Evolutionary conservation across 768 basidiomycete genomes (phyloP), one percentile per base, ranked within the genome.

Genomic region (Ephemerocybe angulata): DNA sequence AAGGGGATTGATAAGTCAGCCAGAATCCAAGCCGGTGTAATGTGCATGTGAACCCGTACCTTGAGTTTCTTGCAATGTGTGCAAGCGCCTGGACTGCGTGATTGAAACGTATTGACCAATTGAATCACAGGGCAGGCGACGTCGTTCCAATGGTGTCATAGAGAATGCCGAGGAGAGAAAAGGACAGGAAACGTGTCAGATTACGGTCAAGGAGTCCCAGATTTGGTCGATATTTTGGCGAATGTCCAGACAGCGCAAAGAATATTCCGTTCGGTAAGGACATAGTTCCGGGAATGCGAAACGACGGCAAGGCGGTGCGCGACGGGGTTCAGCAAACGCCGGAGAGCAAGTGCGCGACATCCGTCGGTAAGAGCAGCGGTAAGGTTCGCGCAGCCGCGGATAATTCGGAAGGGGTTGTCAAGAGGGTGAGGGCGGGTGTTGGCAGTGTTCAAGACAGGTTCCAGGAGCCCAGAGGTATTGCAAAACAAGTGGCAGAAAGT

Each of bases 1-100:
- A 40, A 50, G 2, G n/a, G 28, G 19, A 33, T 3, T n/a, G 19
- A 43, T 51, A 42, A 50, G 41, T 51, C 30, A 51, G 48, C 22
- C 44, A 17, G 25, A 3, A 30, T 54, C 33, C 24, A 30, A 30
- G n/a, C 38, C 38, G 38, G 38, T 17, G 38, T 13, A 41, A 41
- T 10, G 38, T 41, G 10, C 8, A 17, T 41, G 21, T 51, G 59
- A 58, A 30, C 54, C 72, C 83, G 55, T 70, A 87, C 88, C 86
- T 93, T 93, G 63, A 92, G 83, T 65, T 85, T 87, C 70, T 91
- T 93, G 80, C 90, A 93, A 64, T 92, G 84, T 3, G 81, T 87
- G 69, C 90, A 93, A 40, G 90, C 90, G 54, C 90, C 88, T 58
- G 86, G 84, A 40, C 89, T 92, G 67, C 47, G 51, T 33, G 10